Evolutionary conservation across 352 stramenopile genomes (phyloP).

Genomic region (Phytophthora capsici): DNA sequence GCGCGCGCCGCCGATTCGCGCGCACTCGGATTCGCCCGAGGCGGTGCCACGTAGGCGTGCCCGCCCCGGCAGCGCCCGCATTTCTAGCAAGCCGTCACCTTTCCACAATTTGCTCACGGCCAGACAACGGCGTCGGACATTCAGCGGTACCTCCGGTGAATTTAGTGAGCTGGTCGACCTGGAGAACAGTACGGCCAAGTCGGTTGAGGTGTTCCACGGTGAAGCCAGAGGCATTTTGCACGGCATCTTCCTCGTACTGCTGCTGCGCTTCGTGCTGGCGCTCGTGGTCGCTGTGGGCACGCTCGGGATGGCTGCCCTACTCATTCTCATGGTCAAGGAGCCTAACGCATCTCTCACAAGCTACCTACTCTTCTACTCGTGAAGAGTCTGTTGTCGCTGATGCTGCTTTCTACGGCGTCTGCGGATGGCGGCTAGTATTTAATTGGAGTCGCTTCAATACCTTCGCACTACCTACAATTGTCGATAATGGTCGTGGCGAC

Average conservation of each 20-base stretch:
- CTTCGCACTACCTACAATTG: background rate
- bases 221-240: conserved; percentile 63
- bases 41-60: conserved; percentile 9
- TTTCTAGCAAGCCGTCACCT: conserved; percentile 16
- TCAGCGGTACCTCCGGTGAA: conserved; percentile 41
- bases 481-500: too few species aligned
- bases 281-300: conserved; percentile 45
- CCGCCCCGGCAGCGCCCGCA: conserved; percentile 22
- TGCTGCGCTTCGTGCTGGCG: conserved; percentile 59
- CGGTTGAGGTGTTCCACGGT: conserved; percentile 62
- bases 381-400: conserved; percentile 7
- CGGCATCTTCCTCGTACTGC: conserved; percentile 65
- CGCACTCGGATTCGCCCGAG: conserved; percentile 23
- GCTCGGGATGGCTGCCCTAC: conserved; percentile 34
- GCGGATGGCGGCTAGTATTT: conserved; percentile 22
- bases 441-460: conserved; percentile 29
- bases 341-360: conserved; percentile 34
- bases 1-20: conserved; percentile 8
- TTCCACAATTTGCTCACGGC: conserved; percentile 32
- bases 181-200: conserved; percentile 60
- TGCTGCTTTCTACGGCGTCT: background rate
- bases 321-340: conserved; percentile 52
- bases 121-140: conserved; percentile 32
- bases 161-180: conserved; percentile 44
- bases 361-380: conserved; percentile 46